Conservation (phyloP, 1,284 basidiomycete genomes). For the Ceraceosorus bombacis region DNA sequence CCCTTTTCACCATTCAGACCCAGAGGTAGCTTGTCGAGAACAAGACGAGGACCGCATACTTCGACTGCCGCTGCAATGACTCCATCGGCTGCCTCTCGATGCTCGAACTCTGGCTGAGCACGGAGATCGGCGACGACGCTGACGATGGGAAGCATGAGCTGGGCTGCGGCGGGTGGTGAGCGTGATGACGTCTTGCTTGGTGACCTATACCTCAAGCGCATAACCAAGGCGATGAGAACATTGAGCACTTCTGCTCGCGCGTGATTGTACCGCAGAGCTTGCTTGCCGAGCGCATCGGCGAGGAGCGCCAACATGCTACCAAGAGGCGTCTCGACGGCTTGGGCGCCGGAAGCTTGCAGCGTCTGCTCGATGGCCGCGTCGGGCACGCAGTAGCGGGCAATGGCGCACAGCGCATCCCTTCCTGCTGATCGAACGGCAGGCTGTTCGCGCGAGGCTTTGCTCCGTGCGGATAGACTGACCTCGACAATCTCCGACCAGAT, state of each 20-base stretch:
- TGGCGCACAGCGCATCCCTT: slow-evolving; percentile 29
- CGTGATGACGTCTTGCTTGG: slow-evolving; percentile 21
- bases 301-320: slow-evolving; percentile 29
- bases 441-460: slow-evolving; percentile 35
- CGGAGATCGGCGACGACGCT: slow-evolving; percentile 68
- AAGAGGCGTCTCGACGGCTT: slow-evolving; percentile 21
- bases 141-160: slow-evolving; percentile 67
- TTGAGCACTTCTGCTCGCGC: slow-evolving; percentile 37
- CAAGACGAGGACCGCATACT: slow-evolving; percentile 72
- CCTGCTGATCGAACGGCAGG: slow-evolving; percentile 35
- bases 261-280: slow-evolving; percentile 40
- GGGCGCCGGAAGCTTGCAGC: slow-evolving; percentile 18
- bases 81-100: slow-evolving; percentile 78
- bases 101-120: slow-evolving; percentile 73
- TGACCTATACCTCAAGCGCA: slow-evolving; percentile 33
- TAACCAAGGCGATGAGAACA: slow-evolving; percentile 35
- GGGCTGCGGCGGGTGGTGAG: slow-evolving; percentile 59
- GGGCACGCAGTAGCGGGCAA: slow-evolving; percentile 40
- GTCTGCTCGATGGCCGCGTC: slow-evolving; percentile 31
- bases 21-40: slow-evolving; percentile 71
- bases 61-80: slow-evolving; percentile 75
- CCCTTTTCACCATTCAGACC: slow-evolving; percentile 56
- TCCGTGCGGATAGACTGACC: slow-evolving; percentile 33
- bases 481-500: slow-evolving; percentile 31
- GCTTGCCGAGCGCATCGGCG: slow-evolving; percentile 37